These are phyloP conservation scores for Fusarium euwallaceae DNA, from an alignment of 2,329 filamentous ascomycete genomes.

Conservation along the genomic window DNA sequence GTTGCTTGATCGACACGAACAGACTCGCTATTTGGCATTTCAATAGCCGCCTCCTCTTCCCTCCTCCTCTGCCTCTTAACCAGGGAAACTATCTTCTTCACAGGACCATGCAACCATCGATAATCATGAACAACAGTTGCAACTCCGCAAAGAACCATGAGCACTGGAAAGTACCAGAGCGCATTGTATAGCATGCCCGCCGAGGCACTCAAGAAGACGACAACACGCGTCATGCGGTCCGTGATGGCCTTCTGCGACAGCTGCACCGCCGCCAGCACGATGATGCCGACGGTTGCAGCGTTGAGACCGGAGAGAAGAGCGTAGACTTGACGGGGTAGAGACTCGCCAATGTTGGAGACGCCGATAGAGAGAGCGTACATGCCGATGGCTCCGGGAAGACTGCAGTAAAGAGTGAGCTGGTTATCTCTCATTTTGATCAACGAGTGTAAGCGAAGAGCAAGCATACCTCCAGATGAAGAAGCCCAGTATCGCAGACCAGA, in stretches of 20 bases:
- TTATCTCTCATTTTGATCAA: not conserved
- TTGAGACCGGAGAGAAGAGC: conserved; percentile 80
- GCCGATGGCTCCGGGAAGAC: conserved; percentile 76
- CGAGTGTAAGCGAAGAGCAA: too few species aligned
- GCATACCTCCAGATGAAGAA: conserved; percentile 74
- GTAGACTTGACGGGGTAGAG: conserved; percentile 73
- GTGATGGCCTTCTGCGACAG: conserved; percentile 77
- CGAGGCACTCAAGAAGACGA: conserved; percentile 73
- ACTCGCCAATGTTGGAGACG: conserved; percentile 69
- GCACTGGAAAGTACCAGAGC: conserved; percentile 79
- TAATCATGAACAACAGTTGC: conserved; percentile 69
- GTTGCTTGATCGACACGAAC: not conserved
- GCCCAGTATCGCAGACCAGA: conserved; percentile 67
- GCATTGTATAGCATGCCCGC: conserved; percentile 79
- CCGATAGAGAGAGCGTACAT: conserved; percentile 78
- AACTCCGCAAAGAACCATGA: conserved; percentile 70
- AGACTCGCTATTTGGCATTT: conserved; percentile 10
- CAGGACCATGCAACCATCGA: conserved; percentile 59
- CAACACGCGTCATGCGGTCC: conserved; percentile 70
- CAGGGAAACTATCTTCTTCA: conserved; percentile 1
- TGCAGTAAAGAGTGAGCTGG: conserved; percentile 10
- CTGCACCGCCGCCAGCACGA: conserved; percentile 77
- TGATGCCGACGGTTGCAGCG: conserved; percentile 78
- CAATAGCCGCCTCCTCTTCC: conserved; percentile 18
- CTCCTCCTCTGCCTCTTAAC: conserved; percentile 5